Base-by-base conservation (phyloP, 1,284 basidiomycete species). In the Rhodotorula sp. region DNA sequence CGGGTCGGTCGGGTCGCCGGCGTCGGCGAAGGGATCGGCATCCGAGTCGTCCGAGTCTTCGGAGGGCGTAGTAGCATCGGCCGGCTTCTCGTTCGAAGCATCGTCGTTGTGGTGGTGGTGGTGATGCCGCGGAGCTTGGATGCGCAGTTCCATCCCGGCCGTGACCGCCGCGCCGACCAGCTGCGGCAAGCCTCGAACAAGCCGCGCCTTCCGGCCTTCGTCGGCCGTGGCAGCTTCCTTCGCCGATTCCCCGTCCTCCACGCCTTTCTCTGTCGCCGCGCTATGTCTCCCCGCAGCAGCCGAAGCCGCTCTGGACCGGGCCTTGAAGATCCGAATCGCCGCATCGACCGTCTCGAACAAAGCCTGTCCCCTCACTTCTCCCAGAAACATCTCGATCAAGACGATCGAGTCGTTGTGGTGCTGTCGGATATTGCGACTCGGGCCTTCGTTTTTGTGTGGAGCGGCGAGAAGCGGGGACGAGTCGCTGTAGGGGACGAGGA, bases 341-440 rank as follows among this genome's bases (percentile, higher is more conserved):
- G 62, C 60, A 57, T 70, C 76, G 69, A 77, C 56, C 34, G 72
- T 70, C 46, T 78, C 73, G 58, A 76, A 74, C n/a, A 67, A 71
- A 0, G 70, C 57, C 34, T 78, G 75, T 5, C 76, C 76, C 31
- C 75, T 67, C 2, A 78, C 51, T 8, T 67, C 64, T 16, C 78
- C 76, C 47, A 78, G 23, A 52, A 67, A 70, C 23, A 47, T 64
- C 34, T 77, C 74, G 51, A 75, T 3, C n/a, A 78, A 49, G 48
- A 74, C 56, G 34, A 68, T 65, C 43, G 68, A 26, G 29, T 73
- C 76, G 65, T 73, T 71, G 60, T 66, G 69, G 43, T 77, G 64
- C 8, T 20, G 48, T 12, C 58, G 56, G 26, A 43, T 43, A 43
- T 43, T 43, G 2, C 39, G 39, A 43, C 39, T 43, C 34, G 39